These are phyloP conservation scores for Adansonia madagascariensis DNA, from an alignment of 441 rosid genomes.

Conservation along the genomic window DNA sequence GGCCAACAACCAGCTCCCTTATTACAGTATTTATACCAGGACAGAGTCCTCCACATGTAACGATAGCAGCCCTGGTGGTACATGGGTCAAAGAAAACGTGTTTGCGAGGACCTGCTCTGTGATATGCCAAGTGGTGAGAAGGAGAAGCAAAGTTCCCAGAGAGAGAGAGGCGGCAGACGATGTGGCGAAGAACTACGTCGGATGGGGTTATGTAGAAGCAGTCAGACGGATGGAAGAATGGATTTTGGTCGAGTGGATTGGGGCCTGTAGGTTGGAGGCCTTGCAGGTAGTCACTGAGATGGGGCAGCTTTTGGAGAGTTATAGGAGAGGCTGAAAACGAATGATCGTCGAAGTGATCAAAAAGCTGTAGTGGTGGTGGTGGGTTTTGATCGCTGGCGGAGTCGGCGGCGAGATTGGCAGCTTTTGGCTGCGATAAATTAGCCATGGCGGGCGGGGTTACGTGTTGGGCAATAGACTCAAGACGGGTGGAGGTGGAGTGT, in stretches of 20 bases:
- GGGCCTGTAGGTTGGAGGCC: constrained; percentile 36
- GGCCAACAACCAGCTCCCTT: constrained; percentile 81
- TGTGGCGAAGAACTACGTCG: constrained; percentile 67
- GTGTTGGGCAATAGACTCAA: constrained; percentile 6
- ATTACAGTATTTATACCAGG: constrained; percentile 90
- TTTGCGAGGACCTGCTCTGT: constrained; percentile 74
- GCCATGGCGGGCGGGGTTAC: neutral
- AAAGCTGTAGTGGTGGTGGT: neutral
- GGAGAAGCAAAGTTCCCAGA: constrained; percentile 35
- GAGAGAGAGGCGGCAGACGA: constrained; percentile 53
- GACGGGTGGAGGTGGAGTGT: neutral
- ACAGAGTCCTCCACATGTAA: constrained; percentile 90
- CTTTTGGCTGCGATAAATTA: constrained; percentile 13
- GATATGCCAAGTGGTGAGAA: constrained; percentile 47
- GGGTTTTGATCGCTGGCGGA: neutral
- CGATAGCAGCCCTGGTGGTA: constrained; percentile 62
- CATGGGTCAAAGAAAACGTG: constrained; percentile 53
- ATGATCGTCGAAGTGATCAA: constrained; percentile 17
- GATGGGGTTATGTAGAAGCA: constrained; percentile 67
- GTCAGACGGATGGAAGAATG: constrained; percentile 55
- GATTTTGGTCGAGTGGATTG: constrained; percentile 65
- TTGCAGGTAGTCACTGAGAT: constrained; percentile 44
- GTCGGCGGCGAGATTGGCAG: neutral
- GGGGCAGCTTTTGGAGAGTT: constrained; percentile 45
- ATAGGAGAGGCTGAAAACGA: constrained; percentile 31